Base-by-base conservation (phyloP, 345 rosid genomes). In the Eucalyptus decipiens region DNA sequence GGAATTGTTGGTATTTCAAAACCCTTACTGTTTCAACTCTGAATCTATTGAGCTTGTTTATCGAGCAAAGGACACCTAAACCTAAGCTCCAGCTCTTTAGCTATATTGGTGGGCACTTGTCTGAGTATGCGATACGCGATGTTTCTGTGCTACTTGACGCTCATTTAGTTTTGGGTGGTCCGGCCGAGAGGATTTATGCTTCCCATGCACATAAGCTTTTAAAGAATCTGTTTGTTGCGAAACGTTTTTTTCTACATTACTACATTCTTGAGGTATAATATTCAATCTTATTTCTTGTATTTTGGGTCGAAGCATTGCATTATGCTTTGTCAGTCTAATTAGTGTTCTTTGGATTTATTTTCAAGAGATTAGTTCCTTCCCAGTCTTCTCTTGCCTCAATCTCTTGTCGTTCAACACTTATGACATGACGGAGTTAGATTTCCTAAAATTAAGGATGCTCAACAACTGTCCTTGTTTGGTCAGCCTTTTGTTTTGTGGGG, bases 131-230 rank as follows among this genome's bases (percentile, higher is more conserved):
- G 0, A 26, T 60, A 60, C 0, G 19, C 3, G 18, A 50, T 50
- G 2, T 13, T 2, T 60, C 0, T 26, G 0, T 60, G 67, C 1
- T 60, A 26, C 14, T 1, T 50, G 52, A 50, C 4, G 52, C 21
- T 50, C 21, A 1, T 50, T 50, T 50, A 21, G 52, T 50, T 17
- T 50, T 50, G 4, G 52, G 4, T 50, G 52, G 52, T 50, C 52
- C 1, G 0, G 3, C 0, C 52, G 0, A 60, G 8, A 2, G 4
- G 16, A 26, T 60, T 60, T 60, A 12, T 60, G 4, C 8, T 60
- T 28, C 4, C 7, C 0, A 0, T 0, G 13, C 62, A 56, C 13
- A 56, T 56, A 56, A 56, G 6, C 62, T 24, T 56, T 1, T 52
- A 52, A 18, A 52, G 24, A 24, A 52, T 52, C 0, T 18, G 9